Evolutionary conservation across 768 basidiomycete species (phyloP), one percentile per base, ranked within the genome.

Genomic region (Terana coerulea): DNA sequence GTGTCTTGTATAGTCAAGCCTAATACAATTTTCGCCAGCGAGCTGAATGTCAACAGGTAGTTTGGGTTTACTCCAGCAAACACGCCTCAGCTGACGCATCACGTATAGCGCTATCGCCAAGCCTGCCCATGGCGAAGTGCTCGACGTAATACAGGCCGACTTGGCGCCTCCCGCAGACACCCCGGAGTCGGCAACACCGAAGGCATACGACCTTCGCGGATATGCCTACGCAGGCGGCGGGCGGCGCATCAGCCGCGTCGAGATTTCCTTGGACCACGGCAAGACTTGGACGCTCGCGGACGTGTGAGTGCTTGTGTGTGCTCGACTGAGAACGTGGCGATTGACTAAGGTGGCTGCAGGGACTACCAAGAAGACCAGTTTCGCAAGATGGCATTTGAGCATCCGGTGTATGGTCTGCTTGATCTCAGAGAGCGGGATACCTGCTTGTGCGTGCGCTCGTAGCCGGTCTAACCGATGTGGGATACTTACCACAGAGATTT

Each of bases 151-250:
- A 41, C 41, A 14, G 55, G 56, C 5, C 44, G 61, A 5, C 26
- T 54, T 40, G 12, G 33, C 24, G 15, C n/a, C n/a, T n/a, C 41
- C 30, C 19, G 31, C 49, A 11, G 17, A 22, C 3, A 25, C 19
- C 8, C n/a, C n/a, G n/a, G n/a, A n/a, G n/a, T n/a, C n/a, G n/a
- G n/a, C n/a, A n/a, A n/a, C n/a, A n/a, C n/a, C n/a, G n/a, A 25
- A 46, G 29, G 51, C 2, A 56, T 84, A 83, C 58, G 60, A 60
- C 3, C 36, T 80, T 33, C 66, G 70, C 47, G 83, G 83, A 4
- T 85, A 84, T 49, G 83, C 82, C 2, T 86, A 85, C 60, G 69
- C 73, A 22, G 83, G 83, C 10, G 81, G 83, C 5, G 82, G 82
- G 3, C 70, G 78, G 7, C 70, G 81, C 15, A 69, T 86, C 17